Percentiles rank a stretch among this genome's conserved stretches.
Conservation (phyloP, 345 rosid species). For the Salix dunnii region DNA sequence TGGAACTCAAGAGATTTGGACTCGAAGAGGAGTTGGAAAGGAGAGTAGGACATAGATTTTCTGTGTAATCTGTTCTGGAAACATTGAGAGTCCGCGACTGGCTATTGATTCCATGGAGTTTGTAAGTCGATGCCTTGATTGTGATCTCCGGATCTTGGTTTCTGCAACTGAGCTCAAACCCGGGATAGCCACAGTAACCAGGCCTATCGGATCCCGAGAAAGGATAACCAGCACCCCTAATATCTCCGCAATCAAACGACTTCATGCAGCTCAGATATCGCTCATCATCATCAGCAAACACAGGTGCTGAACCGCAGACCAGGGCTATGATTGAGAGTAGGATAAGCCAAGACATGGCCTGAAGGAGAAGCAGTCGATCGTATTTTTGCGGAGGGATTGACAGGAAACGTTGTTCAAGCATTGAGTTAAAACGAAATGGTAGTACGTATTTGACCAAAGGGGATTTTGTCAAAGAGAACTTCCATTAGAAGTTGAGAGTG, state of each 20-base stretch:
- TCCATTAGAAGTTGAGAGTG: neutral
- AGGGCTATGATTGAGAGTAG: neutral
- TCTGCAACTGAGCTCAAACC: slow-evolving; percentile 23
- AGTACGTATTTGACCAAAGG: neutral
- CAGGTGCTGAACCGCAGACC: neutral
- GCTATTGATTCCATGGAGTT: slow-evolving; percentile 11
- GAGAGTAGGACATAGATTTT: slow-evolving; percentile 14
- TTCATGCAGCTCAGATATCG: slow-evolving; percentile 21
- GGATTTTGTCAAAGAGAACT: neutral
- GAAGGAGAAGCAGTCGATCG: neutral
- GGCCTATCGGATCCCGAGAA: slow-evolving; percentile 31
- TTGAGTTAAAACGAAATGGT: neutral
- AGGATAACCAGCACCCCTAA: slow-evolving; percentile 23
- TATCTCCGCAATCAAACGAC: slow-evolving; percentile 23
- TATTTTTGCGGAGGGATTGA: neutral
- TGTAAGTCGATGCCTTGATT: slow-evolving; percentile 19
- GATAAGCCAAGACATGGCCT: neutral
- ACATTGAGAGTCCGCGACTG: slow-evolving; percentile 9
- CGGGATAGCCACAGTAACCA: slow-evolving; percentile 26
- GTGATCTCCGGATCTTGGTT: slow-evolving; percentile 16
- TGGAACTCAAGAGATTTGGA: neutral
- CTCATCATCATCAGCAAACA: neutral
- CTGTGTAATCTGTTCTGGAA: slow-evolving; percentile 25
- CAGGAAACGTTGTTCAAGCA: neutral
- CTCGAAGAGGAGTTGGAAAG: neutral